Conservation (phyloP, 129 eudicot genomes). For the Glebionis coronaria region DNA sequence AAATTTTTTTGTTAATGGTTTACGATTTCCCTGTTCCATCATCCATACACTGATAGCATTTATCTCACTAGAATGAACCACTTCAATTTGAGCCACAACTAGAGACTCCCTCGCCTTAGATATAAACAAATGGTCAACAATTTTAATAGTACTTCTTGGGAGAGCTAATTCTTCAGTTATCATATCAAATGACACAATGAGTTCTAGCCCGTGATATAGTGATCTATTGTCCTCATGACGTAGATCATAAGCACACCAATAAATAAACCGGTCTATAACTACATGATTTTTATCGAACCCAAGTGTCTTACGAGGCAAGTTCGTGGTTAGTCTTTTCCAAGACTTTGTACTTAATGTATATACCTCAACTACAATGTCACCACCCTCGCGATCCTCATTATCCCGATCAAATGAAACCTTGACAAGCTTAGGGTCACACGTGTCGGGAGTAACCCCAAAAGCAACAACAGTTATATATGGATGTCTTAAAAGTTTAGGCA, state of each 20-base stretch:
- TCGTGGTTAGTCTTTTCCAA: conserved; percentile 29
- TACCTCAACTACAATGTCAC: neutral
- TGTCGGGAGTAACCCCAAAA: neutral
- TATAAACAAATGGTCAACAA: conserved; percentile 25
- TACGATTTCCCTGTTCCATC: conserved; percentile 40
- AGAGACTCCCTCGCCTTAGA: conserved; percentile 28
- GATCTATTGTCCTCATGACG: neutral
- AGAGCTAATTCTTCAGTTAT: conserved; percentile 30
- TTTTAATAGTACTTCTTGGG: no score
- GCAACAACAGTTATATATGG: conserved; percentile 27
- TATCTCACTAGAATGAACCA: neutral
- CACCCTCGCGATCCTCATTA: no score
- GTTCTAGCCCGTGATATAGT: neutral
- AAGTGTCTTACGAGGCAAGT: conserved; percentile 12
- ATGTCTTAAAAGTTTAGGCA: neutral
- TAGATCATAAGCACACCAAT: conserved; percentile 1
- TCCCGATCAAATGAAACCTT: neutral
- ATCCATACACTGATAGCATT: conserved; percentile 32
- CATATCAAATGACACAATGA: conserved; percentile 40
- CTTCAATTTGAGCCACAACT: neutral
- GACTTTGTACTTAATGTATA: conserved; percentile 20
- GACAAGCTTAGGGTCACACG: neutral
- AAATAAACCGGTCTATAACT: conserved; percentile 31
- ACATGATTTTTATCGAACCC: conserved; percentile 23
- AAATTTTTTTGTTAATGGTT: neutral